Evolutionary conservation across 2,329 filamentous ascomycete genomes (phyloP), one percentile per base, ranked within the genome.

Genomic region (Lachnellula occidentalis): DNA sequence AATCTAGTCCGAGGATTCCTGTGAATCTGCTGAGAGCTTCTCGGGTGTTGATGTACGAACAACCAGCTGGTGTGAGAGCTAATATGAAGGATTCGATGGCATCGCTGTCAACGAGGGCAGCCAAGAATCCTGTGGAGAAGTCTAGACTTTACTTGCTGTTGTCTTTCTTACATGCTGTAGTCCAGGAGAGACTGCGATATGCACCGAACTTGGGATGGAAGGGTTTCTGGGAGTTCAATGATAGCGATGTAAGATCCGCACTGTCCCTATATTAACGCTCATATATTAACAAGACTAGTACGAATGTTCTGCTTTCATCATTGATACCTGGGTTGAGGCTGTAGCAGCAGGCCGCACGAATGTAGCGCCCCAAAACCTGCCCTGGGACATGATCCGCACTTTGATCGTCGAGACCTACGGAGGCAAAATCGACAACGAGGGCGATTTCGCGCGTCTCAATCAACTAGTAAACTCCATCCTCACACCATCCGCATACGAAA

Each of bases 151-250:
- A 99, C 68, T 79, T 99, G 47, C 77, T 99, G 48, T 80, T 99
- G 37, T 94, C 88, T 3, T 97, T 99, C 80, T 70, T 99, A 64
- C 94, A 99, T 69, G 95, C 94, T 6, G 92, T 99, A 37, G 85
- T 96, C 11, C 94, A 99, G 71, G 94, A 99, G 72, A 81, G 95
- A 64, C 77, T 99, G 59, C 87, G 94, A 59, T 99, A 99, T 70
- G 92, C 92, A 22, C 95, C 94, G 0, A 92, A 81, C 54, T 77
- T 99, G 53, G 94, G 94, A 57, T 99, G 94, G 94, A 96, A 95
- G 76, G 90, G 91, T 51, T 96, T 96, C 79, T 99, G 95, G 94
- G 95, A 99, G 73, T 99, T 99, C 73, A 99, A 99, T 70, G 95
- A 99, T 72, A 95, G 92, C 64, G 94, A 99, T 73, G 90, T 95